Base-by-base conservation (phyloP, 371 early-diverging fungal genomes). In the Dipsacomyces acuminosporus region DNA sequence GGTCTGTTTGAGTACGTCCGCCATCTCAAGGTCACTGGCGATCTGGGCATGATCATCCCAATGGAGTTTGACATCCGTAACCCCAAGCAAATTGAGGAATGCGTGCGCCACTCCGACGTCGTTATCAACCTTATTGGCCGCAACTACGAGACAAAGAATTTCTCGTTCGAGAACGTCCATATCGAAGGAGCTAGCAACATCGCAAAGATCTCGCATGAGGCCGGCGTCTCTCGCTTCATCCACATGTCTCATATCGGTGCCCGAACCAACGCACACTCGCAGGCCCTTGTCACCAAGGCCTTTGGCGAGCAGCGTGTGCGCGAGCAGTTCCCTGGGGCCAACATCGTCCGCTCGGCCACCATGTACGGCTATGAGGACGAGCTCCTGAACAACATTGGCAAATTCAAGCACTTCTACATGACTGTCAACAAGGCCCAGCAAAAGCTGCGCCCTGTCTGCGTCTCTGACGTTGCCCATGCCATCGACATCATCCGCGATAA, bases 51-150 rank as follows among this genome's bases (percentile, higher is more conserved):
- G 79, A 81, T 97, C 45, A 79, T 93, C 40, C 92, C 90, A 51
- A 72, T 90, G 64, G 88, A 93, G 69, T 93, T 91, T 65, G 92
- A 94, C 67, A 66, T 94, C 46, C 84, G 88, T 60, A 87, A 94
- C 79, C 84, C 88, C 57, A 82, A 87, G 43, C 81, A 82, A 58
- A 78, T 96, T 54, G 80, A 76, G 41, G 90, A 90, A 67, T 83
- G 85, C 63, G 83, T 97, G 49, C 83, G 87, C 59, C 89, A 96
- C 78, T 89, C 93, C 25, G 98, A 97, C 66, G 83, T 89, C 43
- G 96, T 97, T 53, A 87, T 90, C 75, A 97, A 97, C 78, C 80
- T 93, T 64, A 83, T 96, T 56, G 96, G 94, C 26, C 84, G 90
- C 65, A 88, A 91, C 72, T 91, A 86, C 61, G 87, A 85, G 58